These are phyloP conservation scores for Calycina herbarum DNA, from an alignment of 2,329 filamentous ascomycete genomes.

Conservation along the genomic window DNA sequence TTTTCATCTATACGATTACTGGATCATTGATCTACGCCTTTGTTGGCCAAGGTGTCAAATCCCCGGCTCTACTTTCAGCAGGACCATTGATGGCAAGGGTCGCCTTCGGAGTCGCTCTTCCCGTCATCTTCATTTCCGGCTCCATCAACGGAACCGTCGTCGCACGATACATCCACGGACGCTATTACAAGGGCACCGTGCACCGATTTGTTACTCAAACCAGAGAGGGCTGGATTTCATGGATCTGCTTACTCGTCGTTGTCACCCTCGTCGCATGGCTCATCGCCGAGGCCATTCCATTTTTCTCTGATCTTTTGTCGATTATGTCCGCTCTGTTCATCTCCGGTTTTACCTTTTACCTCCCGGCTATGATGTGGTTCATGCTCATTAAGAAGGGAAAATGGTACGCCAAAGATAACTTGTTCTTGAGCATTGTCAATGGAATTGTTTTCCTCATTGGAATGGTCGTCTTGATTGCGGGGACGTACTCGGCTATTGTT, in stretches of 20 bases:
- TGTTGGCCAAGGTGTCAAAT: constrained; percentile 53
- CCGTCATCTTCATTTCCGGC: constrained; percentile 62
- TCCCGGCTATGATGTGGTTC: constrained; percentile 35
- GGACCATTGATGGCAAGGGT: constrained; percentile 52
- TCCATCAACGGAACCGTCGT: constrained; percentile 61
- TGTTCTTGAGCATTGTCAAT: constrained; percentile 26
- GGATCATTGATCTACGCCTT: constrained; percentile 62
- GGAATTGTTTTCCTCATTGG: constrained; percentile 26
- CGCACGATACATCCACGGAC: constrained; percentile 31
- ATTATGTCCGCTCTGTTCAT: constrained; percentile 51
- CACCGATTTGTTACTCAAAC: constrained; percentile 29
- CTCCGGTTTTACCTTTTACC: constrained; percentile 34
- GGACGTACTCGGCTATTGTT: constrained; percentile 27
- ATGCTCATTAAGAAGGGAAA: constrained; percentile 31
- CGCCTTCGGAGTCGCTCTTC: constrained; percentile 59
- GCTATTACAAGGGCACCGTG: constrained; percentile 30
- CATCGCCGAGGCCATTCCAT: constrained; percentile 68
- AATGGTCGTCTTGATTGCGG: constrained; percentile 27
- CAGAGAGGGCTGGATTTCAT: constrained; percentile 41
- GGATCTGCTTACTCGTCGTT: constrained; percentile 55
- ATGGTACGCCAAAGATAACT: constrained; percentile 30
- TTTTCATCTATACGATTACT: constrained; percentile 56
- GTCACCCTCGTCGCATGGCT: constrained; percentile 65
- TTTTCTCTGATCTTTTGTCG: constrained; percentile 62
- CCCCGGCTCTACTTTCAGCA: constrained; percentile 59